A percentile compares a stretch with the other conserved stretches of the same genome.
phyloP scores from a whole-genome alignment of 495 filamentous ascomycete species.

The Annulohypoxylon stygium region DNA sequence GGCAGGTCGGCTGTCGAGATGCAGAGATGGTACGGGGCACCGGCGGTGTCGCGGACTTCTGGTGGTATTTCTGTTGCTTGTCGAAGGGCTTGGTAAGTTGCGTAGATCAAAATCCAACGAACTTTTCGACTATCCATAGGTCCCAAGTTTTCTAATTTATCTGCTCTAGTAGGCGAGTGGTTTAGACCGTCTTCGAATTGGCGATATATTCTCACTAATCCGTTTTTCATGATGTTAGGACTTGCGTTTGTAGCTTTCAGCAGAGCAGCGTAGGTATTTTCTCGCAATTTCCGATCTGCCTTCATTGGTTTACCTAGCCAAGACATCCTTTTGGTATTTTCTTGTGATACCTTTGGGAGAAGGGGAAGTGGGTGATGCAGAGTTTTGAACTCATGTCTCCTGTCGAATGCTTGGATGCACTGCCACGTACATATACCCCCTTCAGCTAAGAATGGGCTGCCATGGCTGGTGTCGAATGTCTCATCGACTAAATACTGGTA shows the following conservation, averaged over 20 bases:
- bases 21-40: constrained; percentile 59
- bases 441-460: constrained; percentile 57
- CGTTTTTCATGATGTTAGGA: constrained; percentile 50
- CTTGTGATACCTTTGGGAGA: constrained; percentile 60
- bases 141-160: constrained; percentile 58
- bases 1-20: constrained; percentile 56
- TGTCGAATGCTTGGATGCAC: constrained; percentile 70
- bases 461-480: constrained; percentile 57
- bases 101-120: constrained; percentile 80
- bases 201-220: constrained; percentile 60
- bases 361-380: constrained; percentile 71
- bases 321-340: constrained; percentile 31
- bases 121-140: constrained; percentile 71
- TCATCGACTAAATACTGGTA: constrained; percentile 73
- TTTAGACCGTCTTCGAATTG: constrained; percentile 61
- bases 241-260: constrained; percentile 59
- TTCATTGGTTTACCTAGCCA: constrained; percentile 54
- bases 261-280: constrained; percentile 54
- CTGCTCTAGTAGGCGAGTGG: constrained; percentile 52
- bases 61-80: constrained; percentile 58
- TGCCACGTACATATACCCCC: constrained; percentile 73
- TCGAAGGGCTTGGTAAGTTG: constrained; percentile 73
- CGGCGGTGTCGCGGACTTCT: constrained; percentile 53
- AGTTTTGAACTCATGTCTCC: constrained; percentile 63
- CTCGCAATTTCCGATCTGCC: constrained; percentile 52